Percentiles rank a stretch among this genome's conserved stretches.
Conservation (phyloP, 306 rosid genomes). For the Acacia crassicarpa region DNA sequence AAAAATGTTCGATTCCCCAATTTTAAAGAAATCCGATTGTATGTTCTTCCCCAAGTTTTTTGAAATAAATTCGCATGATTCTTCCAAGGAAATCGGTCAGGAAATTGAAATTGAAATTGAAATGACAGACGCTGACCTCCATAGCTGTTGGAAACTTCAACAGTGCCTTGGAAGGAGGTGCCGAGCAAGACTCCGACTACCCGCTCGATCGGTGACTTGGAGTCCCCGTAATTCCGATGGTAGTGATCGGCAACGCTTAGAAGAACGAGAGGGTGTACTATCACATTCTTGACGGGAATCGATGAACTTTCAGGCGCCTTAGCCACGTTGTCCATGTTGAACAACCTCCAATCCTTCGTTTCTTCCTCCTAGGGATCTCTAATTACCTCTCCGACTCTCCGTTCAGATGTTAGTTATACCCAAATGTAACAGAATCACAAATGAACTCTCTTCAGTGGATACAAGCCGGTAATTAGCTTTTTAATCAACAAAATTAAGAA, state of each 20-base stretch:
- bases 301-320: constrained; percentile 58
- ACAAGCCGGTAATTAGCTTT: too few species aligned
- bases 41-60: not conserved
- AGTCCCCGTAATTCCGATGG: constrained; percentile 47
- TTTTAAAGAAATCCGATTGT: not conserved
- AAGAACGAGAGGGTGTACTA: constrained; percentile 66
- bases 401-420: not conserved
- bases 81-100: not conserved
- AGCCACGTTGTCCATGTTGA: constrained; percentile 55
- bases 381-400: not conserved
- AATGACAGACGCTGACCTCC: constrained; percentile 40
- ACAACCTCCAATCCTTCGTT: not conserved
- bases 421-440: too few species aligned
- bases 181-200: constrained; percentile 72
- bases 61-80: not conserved
- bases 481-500: too few species aligned
- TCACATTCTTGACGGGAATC: constrained; percentile 63
- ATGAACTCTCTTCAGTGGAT: not conserved
- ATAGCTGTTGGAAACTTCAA: constrained; percentile 66
- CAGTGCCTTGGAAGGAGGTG: constrained; percentile 58
- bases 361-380: not conserved
- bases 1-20: not conserved
- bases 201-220: constrained; percentile 8
- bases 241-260: constrained; percentile 74
- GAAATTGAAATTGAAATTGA: not conserved